These are phyloP conservation scores for Aspergillus asperescens DNA, from an alignment of 495 filamentous ascomycete species.

Conservation along the genomic window DNA sequence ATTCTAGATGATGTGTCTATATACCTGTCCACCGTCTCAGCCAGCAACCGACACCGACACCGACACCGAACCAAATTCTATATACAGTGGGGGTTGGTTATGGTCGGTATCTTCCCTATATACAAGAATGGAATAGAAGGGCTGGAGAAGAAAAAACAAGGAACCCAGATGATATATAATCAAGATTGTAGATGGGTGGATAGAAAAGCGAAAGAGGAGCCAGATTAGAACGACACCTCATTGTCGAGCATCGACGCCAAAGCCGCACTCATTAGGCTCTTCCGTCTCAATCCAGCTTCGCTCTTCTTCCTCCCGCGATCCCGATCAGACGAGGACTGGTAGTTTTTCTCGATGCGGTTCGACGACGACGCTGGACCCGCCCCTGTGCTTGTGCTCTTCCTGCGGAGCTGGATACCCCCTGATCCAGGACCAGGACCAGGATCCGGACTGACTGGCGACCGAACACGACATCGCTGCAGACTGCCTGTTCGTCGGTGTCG, in stretches of 20 bases:
- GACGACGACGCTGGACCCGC: not conserved
- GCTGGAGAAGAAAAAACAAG: too few species aligned
- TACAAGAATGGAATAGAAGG: too few species aligned
- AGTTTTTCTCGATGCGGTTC: constrained; percentile 38
- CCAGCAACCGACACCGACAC: too few species aligned
- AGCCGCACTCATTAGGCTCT: constrained; percentile 44
- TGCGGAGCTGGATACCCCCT: constrained; percentile 10
- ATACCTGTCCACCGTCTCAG: too few species aligned
- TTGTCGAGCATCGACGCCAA: constrained; percentile 37
- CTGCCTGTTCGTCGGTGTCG: constrained; percentile 27
- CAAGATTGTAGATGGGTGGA: too few species aligned
- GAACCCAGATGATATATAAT: too few species aligned
- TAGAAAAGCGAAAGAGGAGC: too few species aligned
- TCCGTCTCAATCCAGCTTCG: constrained; percentile 38
- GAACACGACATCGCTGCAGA: constrained; percentile 28
- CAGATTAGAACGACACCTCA: constrained; percentile 10
- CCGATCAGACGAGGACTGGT: constrained; percentile 23
- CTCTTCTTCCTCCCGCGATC: constrained; percentile 31
- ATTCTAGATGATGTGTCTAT: too few species aligned
- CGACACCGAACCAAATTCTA: too few species aligned
- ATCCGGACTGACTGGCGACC: constrained; percentile 12
- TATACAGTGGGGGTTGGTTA: too few species aligned
- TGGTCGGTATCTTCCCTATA: too few species aligned
- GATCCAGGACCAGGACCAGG: not conserved
- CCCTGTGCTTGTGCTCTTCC: constrained; percentile 25